phyloP scores from a whole-genome alignment of 148 eudicot species.

The Cornus florida region DNA sequence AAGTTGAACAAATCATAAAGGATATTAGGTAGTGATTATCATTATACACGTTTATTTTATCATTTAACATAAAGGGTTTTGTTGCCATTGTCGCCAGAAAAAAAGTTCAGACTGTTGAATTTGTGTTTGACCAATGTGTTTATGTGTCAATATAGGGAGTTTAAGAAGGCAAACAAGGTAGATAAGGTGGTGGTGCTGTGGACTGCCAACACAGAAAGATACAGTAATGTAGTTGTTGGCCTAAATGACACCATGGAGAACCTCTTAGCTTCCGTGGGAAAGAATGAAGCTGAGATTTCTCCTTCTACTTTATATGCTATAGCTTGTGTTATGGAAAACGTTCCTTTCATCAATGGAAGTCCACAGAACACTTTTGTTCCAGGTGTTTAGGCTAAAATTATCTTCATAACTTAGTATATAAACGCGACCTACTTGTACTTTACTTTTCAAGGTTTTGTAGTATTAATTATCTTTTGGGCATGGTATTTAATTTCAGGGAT shows the following conservation, averaged over 20 bases:
- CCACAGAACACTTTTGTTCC: conserved; percentile 99
- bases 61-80: background rate
- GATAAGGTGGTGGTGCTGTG: conserved; percentile 94
- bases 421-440: background rate
- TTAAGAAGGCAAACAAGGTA: conserved; percentile 88
- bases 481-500: conserved; percentile 39
- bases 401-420: background rate
- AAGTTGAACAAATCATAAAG: conserved; percentile 73
- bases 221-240: conserved; percentile 84
- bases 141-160: conserved; percentile 53
- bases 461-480: background rate
- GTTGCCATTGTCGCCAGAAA: background rate
- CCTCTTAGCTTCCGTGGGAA: conserved; percentile 73
- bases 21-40: conserved; percentile 64
- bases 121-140: background rate
- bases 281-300: conserved; percentile 86
- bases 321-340: conserved; percentile 82
- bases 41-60: too few relatives aligned
- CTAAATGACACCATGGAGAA: conserved; percentile 84
- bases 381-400: conserved; percentile 28
- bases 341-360: conserved; percentile 97
- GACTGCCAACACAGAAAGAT: conserved; percentile 99
- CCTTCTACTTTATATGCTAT: conserved; percentile 87
- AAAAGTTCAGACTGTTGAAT: background rate
- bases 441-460: background rate